phyloP scores from a whole-genome alignment of 2,329 filamentous ascomycete species.

The Apiospora hydei region DNA sequence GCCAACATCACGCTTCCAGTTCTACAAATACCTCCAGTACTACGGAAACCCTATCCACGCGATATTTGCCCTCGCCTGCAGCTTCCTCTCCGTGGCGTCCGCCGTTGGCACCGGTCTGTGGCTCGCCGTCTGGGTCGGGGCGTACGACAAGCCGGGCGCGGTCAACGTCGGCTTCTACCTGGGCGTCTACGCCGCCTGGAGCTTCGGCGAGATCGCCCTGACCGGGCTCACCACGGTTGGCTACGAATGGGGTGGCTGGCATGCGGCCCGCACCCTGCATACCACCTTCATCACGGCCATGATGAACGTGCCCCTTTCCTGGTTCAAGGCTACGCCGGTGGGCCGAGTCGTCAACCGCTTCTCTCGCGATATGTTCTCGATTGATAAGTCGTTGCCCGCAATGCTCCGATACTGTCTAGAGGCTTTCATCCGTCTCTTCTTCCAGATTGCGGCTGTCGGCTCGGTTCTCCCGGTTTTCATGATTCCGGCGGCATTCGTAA shows the following conservation, averaged over 20 bases:
- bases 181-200: slow-evolving; percentile 57
- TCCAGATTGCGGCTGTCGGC: slow-evolving; percentile 48
- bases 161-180: slow-evolving; percentile 59
- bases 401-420: slow-evolving; percentile 55
- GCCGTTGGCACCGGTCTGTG: slow-evolving; percentile 54
- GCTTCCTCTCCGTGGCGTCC: slow-evolving; percentile 50
- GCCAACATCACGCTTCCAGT: slow-evolving; percentile 51
- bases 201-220: slow-evolving; percentile 51
- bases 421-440: slow-evolving; percentile 40
- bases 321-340: slow-evolving; percentile 62
- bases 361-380: slow-evolving; percentile 63
- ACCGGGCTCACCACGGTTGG: slow-evolving; percentile 52
- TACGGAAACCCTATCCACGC: slow-evolving; percentile 56
- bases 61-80: slow-evolving; percentile 46
- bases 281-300: slow-evolving; percentile 59
- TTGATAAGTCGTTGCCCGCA: slow-evolving; percentile 56
- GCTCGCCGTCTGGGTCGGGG: slow-evolving; percentile 63
- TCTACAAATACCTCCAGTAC: slow-evolving; percentile 59
- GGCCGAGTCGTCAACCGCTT: slow-evolving; percentile 63
- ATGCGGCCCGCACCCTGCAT: slow-evolving; percentile 61
- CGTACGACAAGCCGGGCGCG: slow-evolving; percentile 52
- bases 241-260: slow-evolving; percentile 64
- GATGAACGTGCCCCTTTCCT: slow-evolving; percentile 61
- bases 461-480: slow-evolving; percentile 54
- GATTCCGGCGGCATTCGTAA: slow-evolving; percentile 46